Evolutionary conservation across 306 rosid genomes (phyloP), one percentile per base, ranked within the genome.

Genomic region (Cicer arietinum): DNA sequence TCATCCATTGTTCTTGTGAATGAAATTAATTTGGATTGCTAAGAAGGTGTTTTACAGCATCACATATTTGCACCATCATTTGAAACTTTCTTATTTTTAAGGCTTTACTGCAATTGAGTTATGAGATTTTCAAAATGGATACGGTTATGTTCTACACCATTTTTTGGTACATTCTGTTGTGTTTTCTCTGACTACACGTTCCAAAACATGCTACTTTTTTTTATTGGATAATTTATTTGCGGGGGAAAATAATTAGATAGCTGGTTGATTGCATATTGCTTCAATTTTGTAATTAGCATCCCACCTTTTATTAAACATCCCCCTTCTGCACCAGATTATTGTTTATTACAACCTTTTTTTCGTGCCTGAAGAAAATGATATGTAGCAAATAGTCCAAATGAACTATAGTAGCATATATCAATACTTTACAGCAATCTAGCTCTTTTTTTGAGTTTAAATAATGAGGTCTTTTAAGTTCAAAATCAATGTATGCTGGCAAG

Each of bases 31-130:
- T 58, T 7, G 10, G 69, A 67, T 37, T 77, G 51, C n/a, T 35
- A 44, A 77, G 78, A 25, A 10, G 68, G 41, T 46, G 43, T 67
- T 77, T 74, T 37, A 25, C 46, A 45, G 7, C 73, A 76, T 52
- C 53, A n/a, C 25, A 76, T 76, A 66, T 14, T 65, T 75, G 14
- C 56, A 66, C 13, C 43, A 8, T 39, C 73, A 52, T 18, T 7
- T 13, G 41, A 43, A 57, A 40, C 52, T 46, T 45, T 42, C 43
- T 47, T 40, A 11, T 37, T 68, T 22, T 7, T 9, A 67, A 67
- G 57, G 43, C 64, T 37, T 63, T 13, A 5, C 5, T 10, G 22
- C 8, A 77, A 60, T 39, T 69, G 76, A 56, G 41, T 67, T 45
- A 35, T 16, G 16, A 54, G 11, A 7, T 76, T 44, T 66, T 76